phyloP scores from a whole-genome alignment of 305 asterid genomes.

The Lippia alba region DNA sequence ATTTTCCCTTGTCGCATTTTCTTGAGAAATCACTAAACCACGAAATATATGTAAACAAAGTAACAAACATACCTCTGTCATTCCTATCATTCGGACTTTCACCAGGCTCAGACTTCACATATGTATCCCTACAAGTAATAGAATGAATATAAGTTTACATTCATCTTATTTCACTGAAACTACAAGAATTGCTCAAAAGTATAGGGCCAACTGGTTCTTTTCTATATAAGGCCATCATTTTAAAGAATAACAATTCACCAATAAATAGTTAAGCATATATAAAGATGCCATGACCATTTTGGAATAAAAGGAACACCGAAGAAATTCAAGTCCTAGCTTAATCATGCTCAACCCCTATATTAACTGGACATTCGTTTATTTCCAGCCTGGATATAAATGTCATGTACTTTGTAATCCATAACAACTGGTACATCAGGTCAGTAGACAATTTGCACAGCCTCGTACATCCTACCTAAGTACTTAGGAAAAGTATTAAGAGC shows the following conservation, averaged over 20 bases:
- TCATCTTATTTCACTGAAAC: slow-evolving; percentile 7
- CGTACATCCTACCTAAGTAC: background rate
- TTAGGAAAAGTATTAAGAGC: background rate
- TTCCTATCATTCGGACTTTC: slow-evolving; percentile 97
- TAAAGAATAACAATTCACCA: slow-evolving; percentile 18
- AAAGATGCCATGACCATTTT: background rate
- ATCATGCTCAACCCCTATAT: slow-evolving; percentile 5
- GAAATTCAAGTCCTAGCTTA: slow-evolving; percentile 15
- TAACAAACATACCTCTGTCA: slow-evolving; percentile 75
- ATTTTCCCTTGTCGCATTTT: slow-evolving; percentile 1
- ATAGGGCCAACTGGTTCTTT: too few species aligned
- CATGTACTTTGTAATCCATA: slow-evolving; percentile 7
- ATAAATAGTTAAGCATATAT: slow-evolving; percentile 2
- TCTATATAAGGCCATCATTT: slow-evolving; percentile 11
- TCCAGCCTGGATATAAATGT: background rate
- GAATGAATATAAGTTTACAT: slow-evolving; percentile 19
- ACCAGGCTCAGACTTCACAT: slow-evolving; percentile 76
- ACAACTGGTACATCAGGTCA: slow-evolving; percentile 20
- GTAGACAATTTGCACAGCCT: slow-evolving; percentile 23
- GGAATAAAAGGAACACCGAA: slow-evolving; percentile 13
- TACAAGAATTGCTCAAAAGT: slow-evolving; percentile 15
- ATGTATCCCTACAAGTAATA: slow-evolving; percentile 76
- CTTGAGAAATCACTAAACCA: slow-evolving; percentile 1
- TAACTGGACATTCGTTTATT: slow-evolving; percentile 13
- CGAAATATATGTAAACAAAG: slow-evolving; percentile 22